Percentiles rank a stretch among this genome's conserved stretches.
Conservation (phyloP, 116 monocot genomes). For the Papilionanthe hybrid region DNA sequence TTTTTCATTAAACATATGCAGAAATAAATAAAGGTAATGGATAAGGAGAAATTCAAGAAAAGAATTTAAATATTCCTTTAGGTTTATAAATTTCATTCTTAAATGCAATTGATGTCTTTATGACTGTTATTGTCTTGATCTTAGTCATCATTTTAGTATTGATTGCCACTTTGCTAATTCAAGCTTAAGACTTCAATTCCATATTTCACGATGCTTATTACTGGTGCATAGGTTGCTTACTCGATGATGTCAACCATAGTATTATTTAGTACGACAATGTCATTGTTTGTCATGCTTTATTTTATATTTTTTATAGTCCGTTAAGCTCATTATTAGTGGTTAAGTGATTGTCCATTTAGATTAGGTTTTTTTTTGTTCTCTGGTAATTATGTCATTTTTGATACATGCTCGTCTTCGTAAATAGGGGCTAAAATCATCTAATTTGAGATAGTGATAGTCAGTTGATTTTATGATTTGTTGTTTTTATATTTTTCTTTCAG, state of each 20-base stretch:
- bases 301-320: background rate
- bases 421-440: too few species aligned
- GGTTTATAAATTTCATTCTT: background rate
- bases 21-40: background rate
- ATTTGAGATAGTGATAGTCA: too few species aligned
- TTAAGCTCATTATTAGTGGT: constrained; percentile 1
- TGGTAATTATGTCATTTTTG: background rate
- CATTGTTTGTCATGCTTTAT: background rate
- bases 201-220: background rate
- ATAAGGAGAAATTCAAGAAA: too few species aligned
- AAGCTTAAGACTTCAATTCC: background rate
- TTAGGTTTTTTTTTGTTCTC: background rate
- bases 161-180: background rate
- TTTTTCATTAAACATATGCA: background rate
- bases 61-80: background rate
- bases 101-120: background rate
- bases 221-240: background rate
- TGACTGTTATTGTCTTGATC: background rate
- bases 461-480: background rate
- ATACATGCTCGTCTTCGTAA: too few species aligned
- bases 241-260: background rate
- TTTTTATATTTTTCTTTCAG: background rate
- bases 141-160: background rate
- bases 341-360: background rate
- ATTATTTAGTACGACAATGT: background rate